phyloP scores from a whole-genome alignment of 2,329 filamentous ascomycete genomes.

The Calycina herbarum region DNA sequence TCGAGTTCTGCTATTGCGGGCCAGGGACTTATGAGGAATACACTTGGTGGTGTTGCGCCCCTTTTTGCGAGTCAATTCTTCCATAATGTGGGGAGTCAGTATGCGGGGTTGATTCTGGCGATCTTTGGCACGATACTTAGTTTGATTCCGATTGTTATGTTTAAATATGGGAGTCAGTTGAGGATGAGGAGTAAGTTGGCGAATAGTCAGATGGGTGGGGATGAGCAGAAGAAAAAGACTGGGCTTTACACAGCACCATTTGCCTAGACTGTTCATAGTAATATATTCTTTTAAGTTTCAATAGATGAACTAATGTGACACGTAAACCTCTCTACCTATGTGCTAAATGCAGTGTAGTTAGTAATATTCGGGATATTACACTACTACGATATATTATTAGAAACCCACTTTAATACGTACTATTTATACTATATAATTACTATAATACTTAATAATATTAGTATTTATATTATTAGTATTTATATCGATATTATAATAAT shows the following conservation, averaged over 20 bases:
- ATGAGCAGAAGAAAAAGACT: conserved; percentile 27
- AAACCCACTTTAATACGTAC: no score
- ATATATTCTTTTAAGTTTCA: neutral
- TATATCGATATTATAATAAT: no score
- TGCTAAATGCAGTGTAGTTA: no score
- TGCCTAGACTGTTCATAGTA: conserved; percentile 10
- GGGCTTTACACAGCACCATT: conserved; percentile 25
- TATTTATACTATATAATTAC: no score
- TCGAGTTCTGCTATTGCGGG: conserved; percentile 82
- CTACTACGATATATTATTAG: no score
- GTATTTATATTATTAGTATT: no score
- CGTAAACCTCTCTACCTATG: no score
- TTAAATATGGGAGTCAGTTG: conserved; percentile 56
- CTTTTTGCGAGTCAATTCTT: conserved; percentile 76
- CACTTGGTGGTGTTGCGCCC: conserved; percentile 77
- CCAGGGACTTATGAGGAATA: conserved; percentile 80
- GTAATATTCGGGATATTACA: no score
- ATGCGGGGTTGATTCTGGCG: conserved; percentile 72
- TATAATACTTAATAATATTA: no score
- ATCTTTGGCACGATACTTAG: conserved; percentile 55
- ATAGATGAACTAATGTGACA: no score
- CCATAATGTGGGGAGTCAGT: conserved; percentile 64
- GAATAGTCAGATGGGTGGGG: conserved; percentile 20
- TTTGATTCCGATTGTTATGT: conserved; percentile 72
- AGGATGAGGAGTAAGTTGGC: conserved; percentile 38